Evolutionary conservation across 768 basidiomycete genomes (phyloP), one percentile per base, ranked within the genome.

Genomic region (Crucibulum laeve): DNA sequence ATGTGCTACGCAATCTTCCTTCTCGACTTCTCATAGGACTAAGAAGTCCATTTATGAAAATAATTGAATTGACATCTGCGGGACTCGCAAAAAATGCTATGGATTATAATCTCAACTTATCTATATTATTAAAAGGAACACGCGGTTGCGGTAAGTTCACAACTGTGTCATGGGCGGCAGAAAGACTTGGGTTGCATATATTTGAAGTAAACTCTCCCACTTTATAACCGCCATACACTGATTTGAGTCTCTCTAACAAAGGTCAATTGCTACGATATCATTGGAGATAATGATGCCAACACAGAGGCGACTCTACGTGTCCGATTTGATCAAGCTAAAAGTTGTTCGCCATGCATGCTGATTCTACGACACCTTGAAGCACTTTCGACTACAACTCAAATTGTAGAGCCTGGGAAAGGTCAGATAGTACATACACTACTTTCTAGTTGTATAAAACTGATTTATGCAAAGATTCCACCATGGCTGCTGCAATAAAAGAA

Each of bases 111-210:
- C 65, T 93, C 2, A 76, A 79, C 35, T 62, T 91, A 6, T 82
- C 87, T 0, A 67, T 94, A 5, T 65, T 96, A 1, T 57, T 97
- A 30, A 85, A 84, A 48, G 95, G 95, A 0, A 70, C 81, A 0
- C 69, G 86, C 43, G 93, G 94, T 1, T 69, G 73, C 1, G 95
- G 96, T 2, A 98, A 97, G 65, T 79, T 78, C 47, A 84, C 84
- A 0, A 63, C 76, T 4, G 76, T 82, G 0, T 59, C 61, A 4
- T 68, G 64, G 61, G 77, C 84, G 10, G 77, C 84, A 4, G 71
- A 73, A 37, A 63, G 64, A 3, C 63, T 91, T 2, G 91, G 91
- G 10, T 72, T 93, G 45, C 91, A 92, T 60, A 45, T 91, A 0
- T 69, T 89, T 10, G 88, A 92, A 73, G 93, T 88, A 49, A 43